phyloP scores from a whole-genome alignment of 129 eudicot genomes.

The Arctium lappa region DNA sequence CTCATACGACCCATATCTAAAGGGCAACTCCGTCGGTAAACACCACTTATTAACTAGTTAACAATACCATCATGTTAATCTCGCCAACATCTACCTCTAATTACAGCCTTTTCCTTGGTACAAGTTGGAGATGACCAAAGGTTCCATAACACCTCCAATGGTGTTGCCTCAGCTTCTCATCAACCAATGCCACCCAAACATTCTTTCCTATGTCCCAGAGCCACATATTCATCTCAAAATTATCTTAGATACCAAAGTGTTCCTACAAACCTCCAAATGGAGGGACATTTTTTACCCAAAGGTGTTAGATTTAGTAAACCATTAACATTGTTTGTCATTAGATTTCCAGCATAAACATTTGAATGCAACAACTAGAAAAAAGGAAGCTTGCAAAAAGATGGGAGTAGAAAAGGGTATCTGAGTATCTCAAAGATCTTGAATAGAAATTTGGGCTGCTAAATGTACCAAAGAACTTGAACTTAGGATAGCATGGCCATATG shows the following conservation, averaged over 20 bases:
- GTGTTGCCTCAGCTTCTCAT: not conserved
- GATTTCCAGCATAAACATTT: not conserved
- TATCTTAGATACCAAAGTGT: not conserved
- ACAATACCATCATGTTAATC: not conserved
- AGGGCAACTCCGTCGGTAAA: not conserved
- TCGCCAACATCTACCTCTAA: not conserved
- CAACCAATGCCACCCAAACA: not conserved
- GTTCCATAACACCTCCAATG: not conserved
- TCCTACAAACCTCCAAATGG: not conserved
- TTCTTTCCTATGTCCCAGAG: too few relatives aligned
- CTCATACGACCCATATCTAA: not conserved
- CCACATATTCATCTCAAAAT: not conserved
- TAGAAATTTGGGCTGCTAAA: not conserved
- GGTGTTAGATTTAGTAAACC: not conserved
- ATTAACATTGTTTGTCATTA: not conserved
- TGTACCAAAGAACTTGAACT: not conserved
- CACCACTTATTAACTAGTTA: not conserved
- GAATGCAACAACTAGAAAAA: not conserved
- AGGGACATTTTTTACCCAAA: not conserved
- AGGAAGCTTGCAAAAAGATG: not conserved
- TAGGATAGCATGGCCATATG: not conserved
- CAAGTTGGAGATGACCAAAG: not conserved
- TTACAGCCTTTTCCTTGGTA: not conserved
- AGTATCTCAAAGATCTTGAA: not conserved
- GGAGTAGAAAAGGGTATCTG: not conserved